These are phyloP conservation scores for Xylariaceae sp. DNA, from an alignment of 2,329 filamentous ascomycete species.

Conservation along the genomic window DNA sequence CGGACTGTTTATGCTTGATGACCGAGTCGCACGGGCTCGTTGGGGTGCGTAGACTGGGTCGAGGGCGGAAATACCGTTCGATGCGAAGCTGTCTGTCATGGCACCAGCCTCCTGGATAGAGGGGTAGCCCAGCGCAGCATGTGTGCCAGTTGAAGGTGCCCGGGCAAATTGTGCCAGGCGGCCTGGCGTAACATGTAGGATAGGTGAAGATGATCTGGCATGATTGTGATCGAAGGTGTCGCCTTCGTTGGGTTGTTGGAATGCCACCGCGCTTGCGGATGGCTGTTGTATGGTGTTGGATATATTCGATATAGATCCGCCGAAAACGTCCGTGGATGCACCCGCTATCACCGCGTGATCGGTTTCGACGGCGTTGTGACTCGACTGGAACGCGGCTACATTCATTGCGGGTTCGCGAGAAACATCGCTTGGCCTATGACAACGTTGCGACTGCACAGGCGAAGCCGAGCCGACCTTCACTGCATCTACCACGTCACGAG, in stretches of 20 bases:
- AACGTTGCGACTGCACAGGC: too few relatives aligned
- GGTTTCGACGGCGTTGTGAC: too few relatives aligned
- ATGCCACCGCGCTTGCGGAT: neutral
- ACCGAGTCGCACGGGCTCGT: neutral
- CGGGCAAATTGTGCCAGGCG: neutral
- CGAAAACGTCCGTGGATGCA: too few relatives aligned
- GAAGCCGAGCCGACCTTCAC: too few relatives aligned
- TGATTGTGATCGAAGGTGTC: neutral
- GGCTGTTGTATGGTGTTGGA: neutral
- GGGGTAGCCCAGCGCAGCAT: neutral
- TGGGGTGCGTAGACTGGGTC: neutral
- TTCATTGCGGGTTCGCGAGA: too few relatives aligned
- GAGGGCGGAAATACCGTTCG: conserved; percentile 5
- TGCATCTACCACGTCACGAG: too few relatives aligned
- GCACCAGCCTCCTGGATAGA: neutral
- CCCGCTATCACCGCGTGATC: too few relatives aligned
- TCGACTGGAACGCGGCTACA: too few relatives aligned
- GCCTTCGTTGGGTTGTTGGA: neutral
- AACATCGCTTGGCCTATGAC: too few relatives aligned
- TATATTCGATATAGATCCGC: too few relatives aligned
- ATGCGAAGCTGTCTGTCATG: conserved; percentile 2
- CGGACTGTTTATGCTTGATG: neutral
- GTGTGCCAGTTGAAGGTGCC: neutral
- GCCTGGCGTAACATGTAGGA: too few relatives aligned
- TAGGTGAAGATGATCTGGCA: too few relatives aligned